Conservation (phyloP, 2,329 filamentous ascomycete species). For the Colletotrichum sp. region DNA sequence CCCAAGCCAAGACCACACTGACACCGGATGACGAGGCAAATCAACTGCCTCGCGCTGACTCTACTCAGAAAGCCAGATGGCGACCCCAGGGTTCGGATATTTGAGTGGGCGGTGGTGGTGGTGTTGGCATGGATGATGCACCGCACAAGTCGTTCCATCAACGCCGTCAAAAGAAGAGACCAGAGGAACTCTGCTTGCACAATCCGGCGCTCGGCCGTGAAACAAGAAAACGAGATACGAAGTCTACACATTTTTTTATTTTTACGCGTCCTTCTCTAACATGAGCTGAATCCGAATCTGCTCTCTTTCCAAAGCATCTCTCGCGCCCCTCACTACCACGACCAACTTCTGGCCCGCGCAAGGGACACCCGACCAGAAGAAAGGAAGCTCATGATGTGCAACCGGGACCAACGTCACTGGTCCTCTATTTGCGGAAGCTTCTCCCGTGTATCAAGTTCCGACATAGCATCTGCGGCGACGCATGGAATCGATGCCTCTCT, state of each 20-base stretch:
- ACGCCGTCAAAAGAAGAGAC: not conserved
- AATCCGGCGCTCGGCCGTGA: not conserved
- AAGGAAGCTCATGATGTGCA: not conserved
- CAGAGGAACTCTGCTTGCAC: not conserved
- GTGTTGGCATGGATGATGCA: not conserved
- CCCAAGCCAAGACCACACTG: not conserved
- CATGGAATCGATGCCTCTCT: not conserved
- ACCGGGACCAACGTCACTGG: not conserved
- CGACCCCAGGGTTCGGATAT: conserved; percentile 9
- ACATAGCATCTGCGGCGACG: not conserved
- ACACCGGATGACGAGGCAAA: not conserved
- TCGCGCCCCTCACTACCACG: not conserved
- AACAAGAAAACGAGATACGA: conserved; percentile 7
- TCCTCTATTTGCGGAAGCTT: not conserved
- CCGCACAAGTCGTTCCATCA: not conserved
- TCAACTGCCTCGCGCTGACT: not conserved
- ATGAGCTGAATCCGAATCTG: conserved; percentile 18
- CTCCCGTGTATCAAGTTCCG: not conserved
- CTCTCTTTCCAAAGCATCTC: not conserved
- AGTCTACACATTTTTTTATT: conserved; percentile 1
- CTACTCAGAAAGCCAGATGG: not conserved
- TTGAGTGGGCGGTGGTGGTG: conserved; percentile 5
- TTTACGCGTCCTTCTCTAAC: conserved; percentile 6
- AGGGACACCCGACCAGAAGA: not conserved
- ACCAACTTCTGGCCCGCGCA: not conserved